Evolutionary conservation across 2,329 filamentous ascomycete genomes (phyloP).

Genomic region (Exophiala sp.): DNA sequence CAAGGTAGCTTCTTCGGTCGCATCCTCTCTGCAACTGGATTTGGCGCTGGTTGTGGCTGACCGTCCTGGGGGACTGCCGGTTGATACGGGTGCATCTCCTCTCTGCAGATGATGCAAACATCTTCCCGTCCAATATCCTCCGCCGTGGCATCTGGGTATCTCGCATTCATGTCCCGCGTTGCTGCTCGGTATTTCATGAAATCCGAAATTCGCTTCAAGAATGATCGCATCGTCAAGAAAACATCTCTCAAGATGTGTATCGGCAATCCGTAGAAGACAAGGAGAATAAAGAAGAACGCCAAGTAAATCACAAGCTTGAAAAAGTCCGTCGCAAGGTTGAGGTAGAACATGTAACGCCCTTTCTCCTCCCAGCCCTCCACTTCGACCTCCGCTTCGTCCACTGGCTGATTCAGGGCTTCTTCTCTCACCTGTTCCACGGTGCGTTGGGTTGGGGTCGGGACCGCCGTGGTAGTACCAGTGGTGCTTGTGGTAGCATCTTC

Average conservation of each 20-base stretch:
- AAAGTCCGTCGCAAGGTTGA: constrained; percentile 85
- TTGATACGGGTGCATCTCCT: constrained; percentile 85
- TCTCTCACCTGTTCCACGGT: constrained; percentile 20
- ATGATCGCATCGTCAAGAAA: constrained; percentile 88
- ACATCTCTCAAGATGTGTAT: constrained; percentile 96
- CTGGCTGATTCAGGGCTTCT: constrained; percentile 45
- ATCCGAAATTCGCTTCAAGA: constrained; percentile 83
- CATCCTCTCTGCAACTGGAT: constrained; percentile 69
- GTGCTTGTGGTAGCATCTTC: constrained; percentile 43
- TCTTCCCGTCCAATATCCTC: constrained; percentile 83
- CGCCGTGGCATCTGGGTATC: constrained; percentile 83
- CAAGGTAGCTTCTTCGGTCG: constrained; percentile 95
- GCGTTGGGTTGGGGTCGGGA: constrained; percentile 16
- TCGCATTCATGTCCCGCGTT: constrained; percentile 85
- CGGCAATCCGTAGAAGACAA: constrained; percentile 89
- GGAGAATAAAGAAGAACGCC: constrained; percentile 87
- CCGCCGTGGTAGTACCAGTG: constrained; percentile 35
- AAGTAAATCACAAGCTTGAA: constrained; percentile 86
- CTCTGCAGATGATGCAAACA: constrained; percentile 95
- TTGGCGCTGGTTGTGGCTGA: constrained; percentile 29
- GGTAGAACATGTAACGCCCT: constrained; percentile 82
- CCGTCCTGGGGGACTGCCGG: constrained; percentile 43
- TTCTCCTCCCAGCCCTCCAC: constrained; percentile 96
- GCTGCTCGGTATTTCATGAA: constrained; percentile 87
- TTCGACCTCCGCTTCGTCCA: constrained; percentile 92